Conservation (phyloP, 1,139 yeast genomes). For the Hemisphaericaspora lyxosophila region DNA sequence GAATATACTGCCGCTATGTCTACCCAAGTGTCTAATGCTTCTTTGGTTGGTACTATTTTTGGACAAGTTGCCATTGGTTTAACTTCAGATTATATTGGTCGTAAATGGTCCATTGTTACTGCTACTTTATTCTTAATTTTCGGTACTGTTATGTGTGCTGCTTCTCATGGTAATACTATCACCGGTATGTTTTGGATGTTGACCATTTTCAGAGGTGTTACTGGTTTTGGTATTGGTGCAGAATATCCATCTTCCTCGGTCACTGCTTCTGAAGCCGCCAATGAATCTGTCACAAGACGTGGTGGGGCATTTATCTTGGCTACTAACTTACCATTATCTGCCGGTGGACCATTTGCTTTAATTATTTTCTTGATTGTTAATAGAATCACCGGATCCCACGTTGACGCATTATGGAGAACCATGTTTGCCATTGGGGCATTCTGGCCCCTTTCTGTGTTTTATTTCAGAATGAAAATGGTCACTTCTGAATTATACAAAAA, state of each 20-base stretch:
- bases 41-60: constrained; percentile 49
- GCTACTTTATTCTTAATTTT: constrained; percentile 46
- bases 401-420: constrained; percentile 67
- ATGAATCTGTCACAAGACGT: constrained; percentile 57
- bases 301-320: constrained; percentile 65
- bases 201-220: constrained; percentile 62
- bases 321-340: constrained; percentile 68
- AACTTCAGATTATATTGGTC: constrained; percentile 45
- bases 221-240: constrained; percentile 78
- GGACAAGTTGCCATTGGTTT: constrained; percentile 50
- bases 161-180: constrained; percentile 43
- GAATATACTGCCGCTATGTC: constrained; percentile 38
- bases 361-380: constrained; percentile 65
- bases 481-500: constrained; percentile 54
- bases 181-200: constrained; percentile 70
- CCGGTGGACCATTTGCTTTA: constrained; percentile 80
- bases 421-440: constrained; percentile 73
- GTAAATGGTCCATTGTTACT: constrained; percentile 47
- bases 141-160: constrained; percentile 50
- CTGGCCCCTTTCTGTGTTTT: constrained; percentile 73
- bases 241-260: constrained; percentile 73
- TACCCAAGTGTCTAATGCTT: constrained; percentile 50
- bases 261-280: constrained; percentile 72
- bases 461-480: constrained; percentile 70
- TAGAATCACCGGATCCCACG: constrained; percentile 51